Percentiles rank a stretch among this genome's conserved stretches.
Conservation (phyloP, 768 basidiomycete species). For the Thelephora ganbajun region DNA sequence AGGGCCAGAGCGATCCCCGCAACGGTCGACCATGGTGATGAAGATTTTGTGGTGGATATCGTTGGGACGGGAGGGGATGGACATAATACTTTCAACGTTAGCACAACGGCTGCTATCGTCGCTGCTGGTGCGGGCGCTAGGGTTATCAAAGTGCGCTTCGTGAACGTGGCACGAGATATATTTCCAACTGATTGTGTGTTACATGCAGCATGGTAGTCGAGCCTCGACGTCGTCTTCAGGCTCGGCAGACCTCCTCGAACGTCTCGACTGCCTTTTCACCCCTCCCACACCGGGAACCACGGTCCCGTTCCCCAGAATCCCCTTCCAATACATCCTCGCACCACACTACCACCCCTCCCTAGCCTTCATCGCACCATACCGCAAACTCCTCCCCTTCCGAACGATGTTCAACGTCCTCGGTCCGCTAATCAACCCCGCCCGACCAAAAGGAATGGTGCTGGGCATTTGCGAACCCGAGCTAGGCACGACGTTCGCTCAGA, state of each 20-base stretch:
- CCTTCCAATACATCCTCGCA: slow-evolving; percentile 90
- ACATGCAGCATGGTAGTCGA: slow-evolving; percentile 64
- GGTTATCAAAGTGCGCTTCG: slow-evolving; percentile 67
- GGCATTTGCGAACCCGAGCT: slow-evolving; percentile 78
- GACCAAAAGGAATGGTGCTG: slow-evolving; percentile 78
- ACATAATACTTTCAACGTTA: slow-evolving; percentile 92
- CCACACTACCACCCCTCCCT: slow-evolving; percentile 87
- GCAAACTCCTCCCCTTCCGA: slow-evolving; percentile 80
- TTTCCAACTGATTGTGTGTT: background rate
- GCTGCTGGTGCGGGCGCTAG: slow-evolving; percentile 90
- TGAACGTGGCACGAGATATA: background rate
- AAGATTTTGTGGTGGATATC: slow-evolving; percentile 64
- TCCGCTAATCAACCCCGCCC: slow-evolving; percentile 85
- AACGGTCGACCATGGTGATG: slow-evolving; percentile 37
- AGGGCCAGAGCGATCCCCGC: slow-evolving; percentile 54
- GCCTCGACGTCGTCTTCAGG: slow-evolving; percentile 93
- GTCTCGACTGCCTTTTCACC: slow-evolving; percentile 66
- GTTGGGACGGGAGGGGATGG: slow-evolving; percentile 95
- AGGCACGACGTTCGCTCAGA: slow-evolving; percentile 68
- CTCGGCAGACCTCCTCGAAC: slow-evolving; percentile 82
- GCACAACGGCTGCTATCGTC: slow-evolving; percentile 85
- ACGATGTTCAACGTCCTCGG: slow-evolving; percentile 96
- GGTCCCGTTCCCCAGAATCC: slow-evolving; percentile 42
- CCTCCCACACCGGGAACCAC: slow-evolving; percentile 47
- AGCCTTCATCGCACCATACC: slow-evolving; percentile 68